Evolutionary conservation across 1,284 basidiomycete genomes (phyloP).

Genomic region (Heterobasidion parviporum): DNA sequence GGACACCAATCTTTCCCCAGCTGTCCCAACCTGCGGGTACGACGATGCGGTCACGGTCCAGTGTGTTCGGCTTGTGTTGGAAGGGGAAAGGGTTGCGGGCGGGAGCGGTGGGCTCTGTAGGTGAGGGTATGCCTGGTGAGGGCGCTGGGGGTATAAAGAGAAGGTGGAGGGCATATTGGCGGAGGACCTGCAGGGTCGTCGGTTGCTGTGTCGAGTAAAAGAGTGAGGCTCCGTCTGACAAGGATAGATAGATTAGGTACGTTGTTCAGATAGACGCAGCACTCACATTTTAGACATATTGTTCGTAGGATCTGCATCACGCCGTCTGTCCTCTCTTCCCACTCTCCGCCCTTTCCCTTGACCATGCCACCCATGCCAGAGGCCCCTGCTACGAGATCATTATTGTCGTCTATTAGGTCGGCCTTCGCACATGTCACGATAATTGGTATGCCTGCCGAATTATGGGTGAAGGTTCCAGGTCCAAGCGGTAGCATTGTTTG

Average conservation of each 20-base stretch:
- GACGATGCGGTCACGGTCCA: conserved; percentile 88
- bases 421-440: conserved; percentile 90
- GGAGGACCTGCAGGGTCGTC: conserved; percentile 68
- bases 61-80: conserved; percentile 77
- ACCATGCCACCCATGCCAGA: conserved; percentile 77
- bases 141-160: conserved; percentile 75
- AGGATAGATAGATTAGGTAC: not conserved
- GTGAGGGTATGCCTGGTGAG: conserved; percentile 35
- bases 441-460: conserved; percentile 78
- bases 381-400: conserved; percentile 63
- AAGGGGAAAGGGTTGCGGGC: conserved; percentile 80
- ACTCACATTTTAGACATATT: conserved; percentile 85
- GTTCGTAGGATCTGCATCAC: conserved; percentile 92
- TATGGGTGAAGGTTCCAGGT: conserved; percentile 74
- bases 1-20: conserved; percentile 91
- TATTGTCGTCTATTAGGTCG: conserved; percentile 76
- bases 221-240: conserved; percentile 79
- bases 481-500: conserved; percentile 72
- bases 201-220: conserved; percentile 89
- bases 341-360: conserved; percentile 79
- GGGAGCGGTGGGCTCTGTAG: conserved; percentile 44
- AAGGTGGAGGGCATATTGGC: conserved; percentile 84
- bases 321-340: conserved; percentile 94
- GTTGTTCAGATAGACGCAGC: not conserved
- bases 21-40: conserved; percentile 97